Evolutionary conservation across 805 yeast species (phyloP).

Genomic region (Starmerella sirachaensis): DNA sequence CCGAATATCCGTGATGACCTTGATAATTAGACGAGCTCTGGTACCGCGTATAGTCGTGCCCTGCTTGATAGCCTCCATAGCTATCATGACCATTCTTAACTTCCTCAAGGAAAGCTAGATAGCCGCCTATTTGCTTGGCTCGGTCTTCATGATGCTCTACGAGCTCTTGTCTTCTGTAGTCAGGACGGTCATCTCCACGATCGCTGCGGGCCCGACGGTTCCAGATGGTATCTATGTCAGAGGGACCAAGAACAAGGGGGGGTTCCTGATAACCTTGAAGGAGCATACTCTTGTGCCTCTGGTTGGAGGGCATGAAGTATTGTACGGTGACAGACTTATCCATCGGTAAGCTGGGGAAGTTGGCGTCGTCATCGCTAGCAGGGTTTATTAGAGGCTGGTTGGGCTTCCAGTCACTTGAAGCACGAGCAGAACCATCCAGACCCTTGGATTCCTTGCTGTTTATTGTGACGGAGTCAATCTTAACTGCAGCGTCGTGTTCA

Average conservation of each 20-base stretch:
- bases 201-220: constrained; percentile 26
- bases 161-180: constrained; percentile 21
- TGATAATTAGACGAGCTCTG: constrained; percentile 20
- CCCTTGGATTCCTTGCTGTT: constrained; percentile 25
- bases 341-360: constrained; percentile 37
- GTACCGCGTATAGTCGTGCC: constrained; percentile 16
- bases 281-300: constrained; percentile 64
- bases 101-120: constrained; percentile 18
- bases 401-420: constrained; percentile 29
- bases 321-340: constrained; percentile 35
- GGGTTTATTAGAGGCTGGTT: constrained; percentile 32
- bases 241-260: constrained; percentile 46
- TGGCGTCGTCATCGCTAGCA: constrained; percentile 28
- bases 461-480: constrained; percentile 16
- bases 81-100: constrained; percentile 15
- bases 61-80: constrained; percentile 15
- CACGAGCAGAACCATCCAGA: constrained; percentile 27
- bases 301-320: constrained; percentile 50
- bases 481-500: constrained; percentile 25
- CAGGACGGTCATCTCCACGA: constrained; percentile 24
- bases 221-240: constrained; percentile 51
- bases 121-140: constrained; percentile 16
- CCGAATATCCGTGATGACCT: constrained; percentile 18
- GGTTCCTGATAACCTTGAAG: constrained; percentile 66
- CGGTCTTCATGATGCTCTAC: constrained; percentile 19